These are phyloP conservation scores for Fusarium pseudonygamai DNA, from an alignment of 2,329 filamentous ascomycete genomes.

Conservation along the genomic window DNA sequence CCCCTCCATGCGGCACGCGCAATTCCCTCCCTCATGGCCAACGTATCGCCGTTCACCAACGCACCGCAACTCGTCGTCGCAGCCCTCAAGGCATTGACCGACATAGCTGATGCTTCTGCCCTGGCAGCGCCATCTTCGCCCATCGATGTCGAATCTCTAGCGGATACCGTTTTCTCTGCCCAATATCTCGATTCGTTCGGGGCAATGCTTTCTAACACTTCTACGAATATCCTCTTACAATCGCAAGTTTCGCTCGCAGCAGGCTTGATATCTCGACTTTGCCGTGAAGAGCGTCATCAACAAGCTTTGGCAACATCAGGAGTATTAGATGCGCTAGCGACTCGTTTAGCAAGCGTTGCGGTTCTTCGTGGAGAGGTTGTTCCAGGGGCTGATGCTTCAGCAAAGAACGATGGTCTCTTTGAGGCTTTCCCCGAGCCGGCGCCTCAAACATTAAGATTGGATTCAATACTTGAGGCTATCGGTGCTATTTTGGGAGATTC, in stretches of 20 bases:
- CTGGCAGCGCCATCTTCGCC: conserved; percentile 62
- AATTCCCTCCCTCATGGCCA: conserved; percentile 75
- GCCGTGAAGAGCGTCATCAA: conserved; percentile 75
- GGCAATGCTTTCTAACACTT: conserved; percentile 70
- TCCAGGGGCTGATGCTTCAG: conserved; percentile 67
- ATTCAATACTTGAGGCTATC: conserved; percentile 80
- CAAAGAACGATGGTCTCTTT: conserved; percentile 63
- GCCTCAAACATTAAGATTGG: conserved; percentile 66
- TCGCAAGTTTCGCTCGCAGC: conserved; percentile 70
- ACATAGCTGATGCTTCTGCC: conserved; percentile 72
- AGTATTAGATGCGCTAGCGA: conserved; percentile 80
- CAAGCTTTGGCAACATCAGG: conserved; percentile 75
- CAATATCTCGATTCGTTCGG: conserved; percentile 70
- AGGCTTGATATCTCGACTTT: conserved; percentile 66
- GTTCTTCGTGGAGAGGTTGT: conserved; percentile 75
- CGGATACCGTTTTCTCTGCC: conserved; percentile 71
- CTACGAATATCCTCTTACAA: conserved; percentile 62
- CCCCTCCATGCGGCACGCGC: conserved; percentile 76
- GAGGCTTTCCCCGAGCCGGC: conserved; percentile 71
- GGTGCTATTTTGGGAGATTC: conserved; percentile 81
- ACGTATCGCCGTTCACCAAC: conserved; percentile 72
- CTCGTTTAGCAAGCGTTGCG: conserved; percentile 76
- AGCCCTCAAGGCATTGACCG: conserved; percentile 77
- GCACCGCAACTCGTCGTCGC: conserved; percentile 75
- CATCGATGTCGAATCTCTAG: conserved; percentile 61